Conservation (phyloP, 345 rosid species). For the Euphorbia pulcherrima region DNA sequence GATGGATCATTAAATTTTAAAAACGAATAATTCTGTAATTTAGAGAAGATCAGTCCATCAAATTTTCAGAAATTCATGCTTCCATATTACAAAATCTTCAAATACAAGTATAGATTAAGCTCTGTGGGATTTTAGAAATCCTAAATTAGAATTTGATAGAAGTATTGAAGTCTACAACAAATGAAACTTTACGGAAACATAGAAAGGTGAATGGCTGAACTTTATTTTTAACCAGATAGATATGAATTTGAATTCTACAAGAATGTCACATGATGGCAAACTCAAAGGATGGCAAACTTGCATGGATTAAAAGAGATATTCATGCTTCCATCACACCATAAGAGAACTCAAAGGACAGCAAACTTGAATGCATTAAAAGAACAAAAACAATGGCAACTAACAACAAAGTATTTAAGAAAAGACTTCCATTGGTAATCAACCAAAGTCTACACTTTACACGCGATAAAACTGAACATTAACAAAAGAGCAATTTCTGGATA, state of each 20-base stretch:
- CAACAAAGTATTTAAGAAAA: not conserved
- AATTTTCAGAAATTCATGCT: not conserved
- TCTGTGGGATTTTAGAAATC: too few species aligned
- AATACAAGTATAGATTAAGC: too few species aligned
- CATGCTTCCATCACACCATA: not conserved
- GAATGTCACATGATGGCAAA: not conserved
- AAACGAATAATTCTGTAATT: not conserved
- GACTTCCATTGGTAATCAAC: not conserved
- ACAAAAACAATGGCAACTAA: not conserved
- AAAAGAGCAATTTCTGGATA: not conserved
- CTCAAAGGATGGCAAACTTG: not conserved
- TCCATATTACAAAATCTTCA: too few species aligned
- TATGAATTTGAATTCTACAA: not conserved
- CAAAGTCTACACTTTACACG: not conserved
- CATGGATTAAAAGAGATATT: not conserved
- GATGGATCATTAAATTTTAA: not conserved
- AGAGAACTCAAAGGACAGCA: not conserved
- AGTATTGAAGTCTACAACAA: too few species aligned
- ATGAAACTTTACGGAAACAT: too few species aligned
- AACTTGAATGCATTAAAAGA: not conserved
- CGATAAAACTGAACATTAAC: not conserved
- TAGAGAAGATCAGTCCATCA: not conserved
- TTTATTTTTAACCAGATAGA: not conserved
- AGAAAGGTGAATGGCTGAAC: not conserved
- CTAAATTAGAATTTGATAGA: too few species aligned